Conservation (phyloP, 345 rosid genomes). For the Eucalyptus caleyi region DNA sequence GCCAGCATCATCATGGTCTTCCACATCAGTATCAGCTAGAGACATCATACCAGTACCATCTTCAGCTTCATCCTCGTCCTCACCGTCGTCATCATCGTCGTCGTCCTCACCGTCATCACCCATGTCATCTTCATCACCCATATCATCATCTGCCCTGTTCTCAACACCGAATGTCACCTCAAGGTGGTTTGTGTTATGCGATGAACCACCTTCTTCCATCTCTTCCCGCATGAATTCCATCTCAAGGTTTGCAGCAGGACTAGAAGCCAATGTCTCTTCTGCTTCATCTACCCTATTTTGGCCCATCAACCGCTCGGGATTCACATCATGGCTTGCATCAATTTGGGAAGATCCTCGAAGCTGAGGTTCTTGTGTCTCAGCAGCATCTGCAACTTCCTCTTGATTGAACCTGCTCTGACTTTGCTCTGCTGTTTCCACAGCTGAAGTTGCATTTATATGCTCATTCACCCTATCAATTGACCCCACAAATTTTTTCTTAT, state of each 20-base stretch:
- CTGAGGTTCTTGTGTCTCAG: conserved; percentile 32
- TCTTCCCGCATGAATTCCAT: conserved; percentile 84
- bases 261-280: conserved; percentile 37
- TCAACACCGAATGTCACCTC: conserved; percentile 78
- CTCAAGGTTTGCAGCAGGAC: conserved; percentile 46
- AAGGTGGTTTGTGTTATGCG: conserved; percentile 48
- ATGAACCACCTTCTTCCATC: conserved; percentile 57
- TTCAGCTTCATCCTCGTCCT: conserved; percentile 92
- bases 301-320: conserved; percentile 29
- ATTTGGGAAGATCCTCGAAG: conserved; percentile 34
- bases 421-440: conserved; percentile 30
- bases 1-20: conserved; percentile 88
- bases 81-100: conserved; percentile 80
- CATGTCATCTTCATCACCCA: conserved; percentile 93
- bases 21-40: conserved; percentile 87
- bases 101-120: conserved; percentile 94
- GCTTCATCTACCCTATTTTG: conserved; percentile 72
- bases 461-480: conserved; percentile 37
- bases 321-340: conserved; percentile 33
- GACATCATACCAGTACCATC: conserved; percentile 97
- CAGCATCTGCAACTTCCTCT: conserved; percentile 30
- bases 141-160: conserved; percentile 74
- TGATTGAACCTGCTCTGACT: conserved; percentile 33
- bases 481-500: conserved; percentile 42
- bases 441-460: conserved; percentile 20